These are phyloP conservation scores for Lactarius tabidus DNA, from an alignment of 768 basidiomycete genomes.

Conservation along the genomic window DNA sequence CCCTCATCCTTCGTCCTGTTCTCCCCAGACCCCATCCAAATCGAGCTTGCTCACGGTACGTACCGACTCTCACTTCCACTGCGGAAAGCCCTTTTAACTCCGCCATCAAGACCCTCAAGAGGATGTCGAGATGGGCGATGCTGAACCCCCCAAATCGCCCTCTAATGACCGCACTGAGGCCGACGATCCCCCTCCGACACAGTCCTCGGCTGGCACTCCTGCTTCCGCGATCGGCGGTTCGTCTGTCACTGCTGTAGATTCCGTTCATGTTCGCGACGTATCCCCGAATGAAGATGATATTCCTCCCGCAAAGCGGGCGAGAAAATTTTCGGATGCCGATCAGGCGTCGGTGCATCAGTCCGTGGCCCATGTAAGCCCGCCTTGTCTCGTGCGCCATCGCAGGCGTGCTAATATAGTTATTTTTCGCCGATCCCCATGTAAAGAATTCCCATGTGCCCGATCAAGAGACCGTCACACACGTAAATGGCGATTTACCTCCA, in stretches of 20 bases:
- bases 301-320: slow-evolving; percentile 76
- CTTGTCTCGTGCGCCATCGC: slow-evolving; percentile 45
- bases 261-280: slow-evolving; percentile 28
- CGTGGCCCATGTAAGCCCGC: slow-evolving; percentile 65
- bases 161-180: slow-evolving; percentile 26
- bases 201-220: slow-evolving; percentile 28
- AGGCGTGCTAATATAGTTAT: slow-evolving; percentile 56
- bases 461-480: slow-evolving; percentile 17
- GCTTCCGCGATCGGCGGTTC: slow-evolving; percentile 32
- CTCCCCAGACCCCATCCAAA: slow-evolving; percentile 40
- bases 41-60: slow-evolving; percentile 45
- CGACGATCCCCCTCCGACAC: slow-evolving; percentile 28
- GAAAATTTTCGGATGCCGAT: slow-evolving; percentile 74
- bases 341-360: slow-evolving; percentile 63
- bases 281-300: slow-evolving; percentile 48
- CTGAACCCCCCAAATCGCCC: slow-evolving; percentile 27
- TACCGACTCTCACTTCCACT: slow-evolving; percentile 47
- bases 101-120: slow-evolving; percentile 10
- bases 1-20: slow-evolving; percentile 23
- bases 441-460: slow-evolving; percentile 20
- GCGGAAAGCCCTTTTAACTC: slow-evolving; percentile 34
- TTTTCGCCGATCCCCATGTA: slow-evolving; percentile 27
- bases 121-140: slow-evolving; percentile 28
- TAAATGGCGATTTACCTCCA: slow-evolving; percentile 31
- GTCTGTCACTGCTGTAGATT: slow-evolving; percentile 34